These are phyloP conservation scores for Penicillium fuscoglaucum DNA, from an alignment of 2,329 filamentous ascomycete species.

Conservation along the genomic window DNA sequence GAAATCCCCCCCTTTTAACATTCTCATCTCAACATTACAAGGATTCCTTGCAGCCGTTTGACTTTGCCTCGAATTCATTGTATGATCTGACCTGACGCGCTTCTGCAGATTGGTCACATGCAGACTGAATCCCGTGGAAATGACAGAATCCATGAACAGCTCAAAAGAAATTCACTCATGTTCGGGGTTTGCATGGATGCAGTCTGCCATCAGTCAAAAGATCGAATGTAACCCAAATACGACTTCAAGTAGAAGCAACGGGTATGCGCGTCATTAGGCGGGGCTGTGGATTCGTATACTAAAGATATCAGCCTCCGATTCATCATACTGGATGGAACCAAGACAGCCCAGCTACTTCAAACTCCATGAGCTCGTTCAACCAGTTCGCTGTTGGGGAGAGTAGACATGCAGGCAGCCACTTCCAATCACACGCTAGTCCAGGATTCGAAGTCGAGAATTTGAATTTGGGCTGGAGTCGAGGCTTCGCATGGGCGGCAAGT, in stretches of 20 bases:
- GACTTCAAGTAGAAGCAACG: not conserved
- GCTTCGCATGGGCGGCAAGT: slow-evolving; percentile 13
- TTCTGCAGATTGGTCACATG: slow-evolving; percentile 7
- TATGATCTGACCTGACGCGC: not conserved
- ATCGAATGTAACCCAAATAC: not conserved
- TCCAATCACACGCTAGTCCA: slow-evolving; percentile 31
- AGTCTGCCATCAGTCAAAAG: not conserved
- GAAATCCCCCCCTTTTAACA: not conserved
- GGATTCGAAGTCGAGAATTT: slow-evolving; percentile 21
- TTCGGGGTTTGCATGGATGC: not conserved
- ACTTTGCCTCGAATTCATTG: not conserved
- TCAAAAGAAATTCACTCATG: not conserved
- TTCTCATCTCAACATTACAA: not conserved
- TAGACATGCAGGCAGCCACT: slow-evolving; percentile 31
- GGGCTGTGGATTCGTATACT: not conserved
- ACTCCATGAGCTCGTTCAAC: not conserved
- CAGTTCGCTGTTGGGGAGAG: slow-evolving; percentile 3
- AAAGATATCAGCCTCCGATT: not conserved
- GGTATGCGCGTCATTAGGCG: slow-evolving; percentile 3
- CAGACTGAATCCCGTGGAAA: not conserved
- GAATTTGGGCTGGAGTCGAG: slow-evolving; percentile 18
- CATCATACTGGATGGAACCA: not conserved
- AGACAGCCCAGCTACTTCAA: not conserved
- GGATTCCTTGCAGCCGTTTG: slow-evolving; percentile 15
- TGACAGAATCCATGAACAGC: not conserved